Conservation (phyloP, 208 protist species). For the Tritrichomonas foetus region DNA sequence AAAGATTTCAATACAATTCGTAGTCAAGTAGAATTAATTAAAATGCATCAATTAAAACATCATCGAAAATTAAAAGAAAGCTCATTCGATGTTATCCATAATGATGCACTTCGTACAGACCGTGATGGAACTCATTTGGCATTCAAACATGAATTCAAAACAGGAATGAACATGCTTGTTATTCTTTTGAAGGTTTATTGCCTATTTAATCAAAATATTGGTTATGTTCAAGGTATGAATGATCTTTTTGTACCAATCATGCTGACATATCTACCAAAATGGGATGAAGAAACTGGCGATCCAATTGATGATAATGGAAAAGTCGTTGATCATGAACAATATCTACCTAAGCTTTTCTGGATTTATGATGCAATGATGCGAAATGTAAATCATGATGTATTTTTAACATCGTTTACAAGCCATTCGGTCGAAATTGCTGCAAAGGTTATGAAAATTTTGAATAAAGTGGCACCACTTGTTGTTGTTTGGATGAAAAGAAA, state of each 20-base stretch:
- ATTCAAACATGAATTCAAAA: neutral
- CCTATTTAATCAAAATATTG: neutral
- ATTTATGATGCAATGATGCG: neutral
- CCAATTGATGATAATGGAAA: neutral
- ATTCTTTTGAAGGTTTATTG: neutral
- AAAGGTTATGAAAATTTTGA: neutral
- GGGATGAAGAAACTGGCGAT: neutral
- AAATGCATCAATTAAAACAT: neutral
- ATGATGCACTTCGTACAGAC: neutral
- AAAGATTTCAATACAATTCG: neutral
- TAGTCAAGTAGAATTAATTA: neutral
- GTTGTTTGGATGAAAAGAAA: neutral
- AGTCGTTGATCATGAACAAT: neutral
- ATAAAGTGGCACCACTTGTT: neutral
- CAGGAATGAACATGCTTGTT: neutral
- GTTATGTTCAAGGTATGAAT: slow-evolving; percentile 39
- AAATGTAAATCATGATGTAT: neutral
- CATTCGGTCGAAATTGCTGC: neutral
- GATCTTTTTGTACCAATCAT: neutral
- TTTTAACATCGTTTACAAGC: neutral
- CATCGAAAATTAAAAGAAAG: too few relatives aligned
- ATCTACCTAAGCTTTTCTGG: neutral
- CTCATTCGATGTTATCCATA: neutral
- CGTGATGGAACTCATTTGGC: neutral
- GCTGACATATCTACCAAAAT: neutral